Base-by-base conservation (phyloP, 2,329 filamentous ascomycete genomes). In the Chrysoporthe austroafricana region DNA sequence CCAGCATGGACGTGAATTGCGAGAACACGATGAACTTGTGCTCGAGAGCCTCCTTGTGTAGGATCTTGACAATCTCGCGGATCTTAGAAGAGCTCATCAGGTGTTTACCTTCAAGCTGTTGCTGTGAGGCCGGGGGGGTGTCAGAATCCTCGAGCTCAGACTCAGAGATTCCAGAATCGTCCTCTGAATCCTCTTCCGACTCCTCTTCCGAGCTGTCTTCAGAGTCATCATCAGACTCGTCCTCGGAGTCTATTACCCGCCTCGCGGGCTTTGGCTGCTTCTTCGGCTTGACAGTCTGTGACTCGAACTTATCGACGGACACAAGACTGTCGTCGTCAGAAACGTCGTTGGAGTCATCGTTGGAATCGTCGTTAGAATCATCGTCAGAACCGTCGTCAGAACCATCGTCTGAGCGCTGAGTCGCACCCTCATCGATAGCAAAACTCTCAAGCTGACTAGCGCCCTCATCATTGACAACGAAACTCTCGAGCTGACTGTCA, bases 11-110 rank as follows among this genome's bases (percentile, higher is more conserved):
- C 0, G 96, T 99, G 80, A 99, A 99, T 74, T 98, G 93, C 1
- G 94, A 97, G 80, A 99, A 99, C 71, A 99, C 94, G 74, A 99
- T 99, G 76, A 97, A 97, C 77, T 99, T 99, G 85, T 97, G 93
- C 69, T 93, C 85, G 1, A 85, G 82, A 0, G 90, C 89, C 78
- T 99, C 96, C 57, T 88, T 88, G 71, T 89, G 86, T 9, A 99
- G 86, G 63, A 99, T 92, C 69, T 88, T 85, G 75, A 97, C 86
- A 26, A 98, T 85, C 73, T 96, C 90, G 57, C 91, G 90, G 74
- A 99, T 96, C 82, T 99, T 99, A 73, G 96, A 95, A 0, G 96
- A 99, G 1, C 89, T 86, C 36, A 87, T 82, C 44, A 91, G 83
- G 39, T 82, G 81, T 7, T 62, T 60, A 36, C 61, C 52, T 52